Conservation (phyloP, 140 eudicot species). For the Anethum foeniculum region DNA sequence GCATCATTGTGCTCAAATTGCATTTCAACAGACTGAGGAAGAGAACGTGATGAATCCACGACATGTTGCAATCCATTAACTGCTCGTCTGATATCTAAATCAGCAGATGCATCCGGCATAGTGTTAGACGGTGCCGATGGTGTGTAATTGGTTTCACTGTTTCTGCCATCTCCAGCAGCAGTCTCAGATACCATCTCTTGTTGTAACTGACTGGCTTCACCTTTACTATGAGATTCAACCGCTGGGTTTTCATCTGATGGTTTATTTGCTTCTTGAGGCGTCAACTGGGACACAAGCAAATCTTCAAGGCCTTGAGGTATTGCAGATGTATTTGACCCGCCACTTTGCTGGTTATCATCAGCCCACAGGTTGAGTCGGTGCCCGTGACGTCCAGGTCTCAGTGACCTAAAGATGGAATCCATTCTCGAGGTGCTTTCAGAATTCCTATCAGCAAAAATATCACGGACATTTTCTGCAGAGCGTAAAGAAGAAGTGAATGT, state of each 20-base stretch:
- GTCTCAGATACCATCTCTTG: constrained; percentile 48
- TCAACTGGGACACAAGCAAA: constrained; percentile 65
- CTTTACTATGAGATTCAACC: constrained; percentile 39
- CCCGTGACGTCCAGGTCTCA: constrained; percentile 87
- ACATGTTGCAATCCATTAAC: constrained; percentile 43
- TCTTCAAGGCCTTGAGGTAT: constrained; percentile 92
- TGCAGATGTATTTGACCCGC: constrained; percentile 65
- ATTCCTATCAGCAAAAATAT: constrained; percentile 48
- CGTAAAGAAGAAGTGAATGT: background rate
- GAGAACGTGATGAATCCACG: constrained; percentile 34
- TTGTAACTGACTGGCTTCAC: constrained; percentile 36
- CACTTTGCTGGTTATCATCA: constrained; percentile 59
- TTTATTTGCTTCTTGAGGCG: constrained; percentile 56
- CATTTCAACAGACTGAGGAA: constrained; percentile 59
- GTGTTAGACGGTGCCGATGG: constrained; percentile 31
- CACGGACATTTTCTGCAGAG: constrained; percentile 53
- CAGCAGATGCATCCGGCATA: constrained; percentile 22
- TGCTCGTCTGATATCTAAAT: constrained; percentile 28
- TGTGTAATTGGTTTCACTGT: constrained; percentile 17
- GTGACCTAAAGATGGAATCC: constrained; percentile 74
- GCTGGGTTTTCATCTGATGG: constrained; percentile 38
- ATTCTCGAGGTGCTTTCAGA: constrained; percentile 56
- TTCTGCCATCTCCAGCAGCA: constrained; percentile 31
- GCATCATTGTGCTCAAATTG: constrained; percentile 76
- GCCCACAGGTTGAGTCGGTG: constrained; percentile 77